phyloP scores from a whole-genome alignment of 768 basidiomycete genomes.

The Cystofilobasidium ferigula region DNA sequence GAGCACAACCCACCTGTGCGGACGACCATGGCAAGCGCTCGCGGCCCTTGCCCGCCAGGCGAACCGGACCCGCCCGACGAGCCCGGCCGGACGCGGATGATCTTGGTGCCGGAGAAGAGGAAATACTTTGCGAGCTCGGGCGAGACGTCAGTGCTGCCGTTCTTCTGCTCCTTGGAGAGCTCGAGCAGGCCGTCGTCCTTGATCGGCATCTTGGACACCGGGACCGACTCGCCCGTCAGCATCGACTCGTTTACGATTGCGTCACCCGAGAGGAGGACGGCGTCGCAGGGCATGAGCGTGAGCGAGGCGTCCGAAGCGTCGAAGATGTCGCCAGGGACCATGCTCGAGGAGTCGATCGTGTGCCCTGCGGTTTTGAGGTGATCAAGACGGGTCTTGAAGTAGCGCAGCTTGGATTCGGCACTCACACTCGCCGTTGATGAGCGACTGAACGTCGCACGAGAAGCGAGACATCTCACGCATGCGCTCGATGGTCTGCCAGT shows the following conservation, averaged over 20 bases:
- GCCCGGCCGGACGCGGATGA: slow-evolving; percentile 68
- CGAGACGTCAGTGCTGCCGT: slow-evolving; percentile 37
- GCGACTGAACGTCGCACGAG: slow-evolving; percentile 60
- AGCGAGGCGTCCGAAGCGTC: slow-evolving; percentile 71
- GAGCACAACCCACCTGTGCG: slow-evolving; percentile 55
- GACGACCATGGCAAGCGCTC: slow-evolving; percentile 71
- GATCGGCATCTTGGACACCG: slow-evolving; percentile 78
- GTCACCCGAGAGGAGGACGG: slow-evolving; percentile 86
- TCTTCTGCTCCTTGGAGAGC: slow-evolving; percentile 47
- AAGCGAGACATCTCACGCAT: slow-evolving; percentile 96
- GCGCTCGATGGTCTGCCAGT: slow-evolving; percentile 62
- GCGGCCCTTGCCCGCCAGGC: slow-evolving; percentile 37
- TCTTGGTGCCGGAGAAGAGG: slow-evolving; percentile 77
- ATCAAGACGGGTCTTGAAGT: neutral
- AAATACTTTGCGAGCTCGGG: slow-evolving; percentile 66
- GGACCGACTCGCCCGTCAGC: slow-evolving; percentile 94
- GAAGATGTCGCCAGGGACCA: slow-evolving; percentile 86
- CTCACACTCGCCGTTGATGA: slow-evolving; percentile 63
- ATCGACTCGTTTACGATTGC: slow-evolving; percentile 98
- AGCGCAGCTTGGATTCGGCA: neutral
- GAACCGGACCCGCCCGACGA: slow-evolving; percentile 41
- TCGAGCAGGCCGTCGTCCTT: slow-evolving; percentile 62
- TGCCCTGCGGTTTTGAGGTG: slow-evolving; percentile 46
- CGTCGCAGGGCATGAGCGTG: slow-evolving; percentile 70
- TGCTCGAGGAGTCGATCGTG: slow-evolving; percentile 57